Base-by-base conservation (phyloP, 2,329 filamentous ascomycete genomes). In the Graphilbum sp. region DNA sequence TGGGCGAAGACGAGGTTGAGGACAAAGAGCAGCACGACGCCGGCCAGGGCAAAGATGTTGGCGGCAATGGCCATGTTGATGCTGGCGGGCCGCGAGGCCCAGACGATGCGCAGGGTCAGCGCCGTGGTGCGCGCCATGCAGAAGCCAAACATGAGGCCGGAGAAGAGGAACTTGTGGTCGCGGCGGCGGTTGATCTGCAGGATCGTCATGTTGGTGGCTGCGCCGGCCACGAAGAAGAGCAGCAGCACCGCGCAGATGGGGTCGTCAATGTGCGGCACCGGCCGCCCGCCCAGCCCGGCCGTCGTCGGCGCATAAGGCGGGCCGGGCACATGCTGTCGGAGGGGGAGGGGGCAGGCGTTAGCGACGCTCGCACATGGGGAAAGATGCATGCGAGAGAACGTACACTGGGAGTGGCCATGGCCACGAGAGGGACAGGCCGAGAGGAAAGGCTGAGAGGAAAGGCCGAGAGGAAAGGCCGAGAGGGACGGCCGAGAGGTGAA, bases 1-100 rank as follows among this genome's bases (percentile, higher is more conserved):
- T 85, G 81, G 0, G 77, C 59, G 51, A 87, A 82, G 49, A 90
- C 60, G 32, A 92, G 58, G 58, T 93, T 90, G 56, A 85, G 61
- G 49, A 88, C 59, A 55, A 82, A 88, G 20, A 92, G 61, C 8
- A 92, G 56, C 25, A 92, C 53, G 15, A 86, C 74, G 32, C 83
- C 84, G 0, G 79, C 76, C 33, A 75, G 72, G 41, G 83, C 71
- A 48, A 90, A 75, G 50, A 90, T 69, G 45, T 65, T 64, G 4
- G 80, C 72, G 8, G 77, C 73, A 42, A 75, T 66, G 49, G 60
- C 63, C 40, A 73, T 46, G 39, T 52, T 47, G 37, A 57, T 42
- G 47, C 61, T 54, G 38, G 33, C 45, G 1, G 62, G 61, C 25
- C 56, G 46, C 30, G 55, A 56, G 19, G 66, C 63, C 69, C 67